Percentiles rank a stretch among this genome's conserved stretches.
Evolutionary conservation across 2,329 filamentous ascomycete species (phyloP).

Genomic region (Truncatella angustata): DNA sequence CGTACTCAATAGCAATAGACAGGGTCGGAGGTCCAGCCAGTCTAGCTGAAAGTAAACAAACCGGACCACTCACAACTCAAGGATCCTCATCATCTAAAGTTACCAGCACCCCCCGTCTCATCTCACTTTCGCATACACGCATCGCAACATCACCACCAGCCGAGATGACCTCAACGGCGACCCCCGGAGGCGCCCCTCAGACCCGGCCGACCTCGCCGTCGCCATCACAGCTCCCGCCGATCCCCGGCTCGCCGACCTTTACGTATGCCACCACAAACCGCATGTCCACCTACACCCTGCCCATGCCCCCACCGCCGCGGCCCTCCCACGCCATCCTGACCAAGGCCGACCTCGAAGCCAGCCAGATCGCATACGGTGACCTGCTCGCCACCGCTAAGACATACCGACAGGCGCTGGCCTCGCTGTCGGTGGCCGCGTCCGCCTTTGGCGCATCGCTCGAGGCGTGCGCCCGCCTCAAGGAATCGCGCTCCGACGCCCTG

Average conservation of each 20-base stretch:
- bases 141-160: not conserved
- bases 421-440: slow-evolving; percentile 60
- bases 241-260: slow-evolving; percentile 63
- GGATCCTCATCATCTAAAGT: not conserved
- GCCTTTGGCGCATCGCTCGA: slow-evolving; percentile 65
- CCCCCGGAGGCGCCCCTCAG: not conserved
- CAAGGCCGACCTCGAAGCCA: slow-evolving; percentile 61
- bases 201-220: slow-evolving; percentile 43
- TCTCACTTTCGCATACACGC: too few relatives aligned
- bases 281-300: slow-evolving; percentile 57
- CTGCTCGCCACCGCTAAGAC: slow-evolving; percentile 61
- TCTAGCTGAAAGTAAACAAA: slow-evolving; percentile 12
- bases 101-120: too few relatives aligned
- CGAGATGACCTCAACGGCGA: slow-evolving; percentile 9
- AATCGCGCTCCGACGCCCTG: slow-evolving; percentile 60
- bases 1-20: not conserved
- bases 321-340: slow-evolving; percentile 59
- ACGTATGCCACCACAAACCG: slow-evolving; percentile 63
- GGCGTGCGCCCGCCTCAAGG: slow-evolving; percentile 66
- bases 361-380: slow-evolving; percentile 61
- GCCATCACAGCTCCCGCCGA: slow-evolving; percentile 55
- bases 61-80: slow-evolving; percentile 1
- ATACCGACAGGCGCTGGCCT: slow-evolving; percentile 61
- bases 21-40: not conserved
- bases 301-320: slow-evolving; percentile 58